Evolutionary conservation across 208 protist species (phyloP), one percentile per base, ranked within the genome.

Genomic region (Trypanosoma lewisi): DNA sequence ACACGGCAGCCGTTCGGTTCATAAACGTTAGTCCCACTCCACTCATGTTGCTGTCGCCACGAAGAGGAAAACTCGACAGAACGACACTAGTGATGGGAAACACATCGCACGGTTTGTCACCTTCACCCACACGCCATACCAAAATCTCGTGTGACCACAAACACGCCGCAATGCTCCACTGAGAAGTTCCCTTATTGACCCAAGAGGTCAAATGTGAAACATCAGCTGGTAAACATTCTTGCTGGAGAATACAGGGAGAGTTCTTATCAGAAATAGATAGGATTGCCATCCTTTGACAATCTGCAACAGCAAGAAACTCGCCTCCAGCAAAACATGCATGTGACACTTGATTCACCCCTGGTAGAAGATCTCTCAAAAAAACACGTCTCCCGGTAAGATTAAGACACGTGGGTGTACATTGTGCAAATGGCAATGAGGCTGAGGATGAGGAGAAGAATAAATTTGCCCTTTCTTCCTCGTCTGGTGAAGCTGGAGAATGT

Each of bases 141-240:
- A 58, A 25, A 36, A 72, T 48, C 23, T 64, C 58, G 19, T 53
- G 50, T 45, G 67, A 72, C 67, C 67, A 72, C 21, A 72, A 48
- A 37, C 58, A 63, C 21, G 49, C 28, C 30, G 67, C 67, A 2
- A 72, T 34, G 41, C 21, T n/a, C 67, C 67, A 72, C 9, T 41
- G 0, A 37, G 3, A 44, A 9, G 31, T 54, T 6, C 21, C 36
- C 16, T 33, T 0, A 9, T 25, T 33, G 5, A 9, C 0, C 58
- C 67, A 66, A 27, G 51, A 27, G n/a, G 51, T 49, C 42, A 72
- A 39, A 60, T 72, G 67, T 16, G 67, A 64, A 8, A 65, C 58
- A 45, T 72, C 67, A 34, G 30, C 58, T n/a, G 57, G 17, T 1
- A 72, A 30, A 44, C 12, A 2, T 11, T 59, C 58, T 23, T 41